Evolutionary conservation across 495 filamentous ascomycete species (phyloP).

Genomic region (Trichoderma reesei): DNA sequence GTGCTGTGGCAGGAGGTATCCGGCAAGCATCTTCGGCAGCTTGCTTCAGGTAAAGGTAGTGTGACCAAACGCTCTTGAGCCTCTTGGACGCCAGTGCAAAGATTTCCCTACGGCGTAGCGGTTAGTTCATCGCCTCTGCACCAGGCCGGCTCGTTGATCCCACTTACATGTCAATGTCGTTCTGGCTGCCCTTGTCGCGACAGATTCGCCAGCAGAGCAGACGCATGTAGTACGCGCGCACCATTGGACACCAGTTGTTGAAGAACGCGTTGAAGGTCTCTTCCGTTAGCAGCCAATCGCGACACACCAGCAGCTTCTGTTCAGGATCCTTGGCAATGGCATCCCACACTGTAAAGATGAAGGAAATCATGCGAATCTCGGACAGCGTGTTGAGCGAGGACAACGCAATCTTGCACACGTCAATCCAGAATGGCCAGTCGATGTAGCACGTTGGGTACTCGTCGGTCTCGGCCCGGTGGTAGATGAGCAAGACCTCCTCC

Average conservation of each 20-base stretch:
- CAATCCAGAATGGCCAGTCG: constrained; percentile 88
- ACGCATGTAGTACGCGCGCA: constrained; percentile 90
- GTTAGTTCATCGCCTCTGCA: too few species aligned
- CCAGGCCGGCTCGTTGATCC: too few species aligned
- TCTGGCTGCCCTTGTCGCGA: constrained; percentile 59
- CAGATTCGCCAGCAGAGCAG: constrained; percentile 87
- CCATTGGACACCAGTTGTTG: constrained; percentile 98
- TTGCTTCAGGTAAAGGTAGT: constrained; percentile 66
- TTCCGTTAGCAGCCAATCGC: constrained; percentile 72
- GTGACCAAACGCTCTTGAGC: constrained; percentile 64
- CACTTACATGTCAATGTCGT: constrained; percentile 63
- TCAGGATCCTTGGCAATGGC: constrained; percentile 54
- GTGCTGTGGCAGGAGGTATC: constrained; percentile 62
- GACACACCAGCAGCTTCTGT: constrained; percentile 62
- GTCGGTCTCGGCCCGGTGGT: constrained; percentile 28
- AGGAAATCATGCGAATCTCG: constrained; percentile 78
- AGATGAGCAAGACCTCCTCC: constrained; percentile 54
- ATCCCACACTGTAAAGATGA: constrained; percentile 77
- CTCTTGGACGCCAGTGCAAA: constrained; percentile 59
- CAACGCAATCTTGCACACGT: constrained; percentile 73
- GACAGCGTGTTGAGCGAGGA: constrained; percentile 89
- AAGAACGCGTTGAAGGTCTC: constrained; percentile 77
- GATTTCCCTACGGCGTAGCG: constrained; percentile 44
- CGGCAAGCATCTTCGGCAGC: constrained; percentile 45
- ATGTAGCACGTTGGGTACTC: constrained; percentile 41